These are phyloP conservation scores for Ceratobasidium sp. DNA, from an alignment of 1,284 basidiomycete genomes.

Conservation along the genomic window DNA sequence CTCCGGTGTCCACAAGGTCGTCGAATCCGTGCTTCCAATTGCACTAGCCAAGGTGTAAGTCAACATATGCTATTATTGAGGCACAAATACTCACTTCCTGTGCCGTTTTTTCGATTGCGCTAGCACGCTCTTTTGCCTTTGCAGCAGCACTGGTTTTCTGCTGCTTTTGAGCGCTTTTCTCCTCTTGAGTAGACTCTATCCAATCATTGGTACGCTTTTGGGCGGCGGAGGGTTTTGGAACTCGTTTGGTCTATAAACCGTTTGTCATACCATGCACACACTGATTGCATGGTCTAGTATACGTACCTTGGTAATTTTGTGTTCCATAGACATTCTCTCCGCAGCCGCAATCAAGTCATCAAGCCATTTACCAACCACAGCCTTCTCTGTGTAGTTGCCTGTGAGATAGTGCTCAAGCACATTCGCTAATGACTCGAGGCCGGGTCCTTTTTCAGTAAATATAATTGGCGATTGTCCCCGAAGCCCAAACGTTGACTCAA, in stretches of 20 bases:
- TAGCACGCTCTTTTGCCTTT: neutral
- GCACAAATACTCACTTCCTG: neutral
- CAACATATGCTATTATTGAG: neutral
- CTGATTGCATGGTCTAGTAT: no score
- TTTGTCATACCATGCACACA: no score
- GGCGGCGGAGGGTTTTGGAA: neutral
- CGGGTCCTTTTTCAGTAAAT: no score
- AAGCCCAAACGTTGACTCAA: no score
- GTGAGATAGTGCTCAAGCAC: no score
- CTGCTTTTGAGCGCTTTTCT: neutral
- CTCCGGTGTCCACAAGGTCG: conserved; percentile 5
- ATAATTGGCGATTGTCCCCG: no score
- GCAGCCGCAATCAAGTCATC: no score
- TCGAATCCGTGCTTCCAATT: neutral
- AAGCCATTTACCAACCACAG: no score
- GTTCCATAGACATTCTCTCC: no score
- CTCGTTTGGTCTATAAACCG: neutral
- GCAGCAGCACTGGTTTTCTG: neutral
- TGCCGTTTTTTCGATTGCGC: neutral
- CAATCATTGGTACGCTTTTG: conserved; percentile 17
- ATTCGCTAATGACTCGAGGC: no score
- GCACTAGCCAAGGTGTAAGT: neutral
- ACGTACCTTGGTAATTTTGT: no score
- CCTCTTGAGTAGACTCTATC: neutral
- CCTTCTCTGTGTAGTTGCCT: no score